Base-by-base conservation (phyloP, 2,329 filamentous ascomycete species). In the Ceratocystis alfenasii region DNA sequence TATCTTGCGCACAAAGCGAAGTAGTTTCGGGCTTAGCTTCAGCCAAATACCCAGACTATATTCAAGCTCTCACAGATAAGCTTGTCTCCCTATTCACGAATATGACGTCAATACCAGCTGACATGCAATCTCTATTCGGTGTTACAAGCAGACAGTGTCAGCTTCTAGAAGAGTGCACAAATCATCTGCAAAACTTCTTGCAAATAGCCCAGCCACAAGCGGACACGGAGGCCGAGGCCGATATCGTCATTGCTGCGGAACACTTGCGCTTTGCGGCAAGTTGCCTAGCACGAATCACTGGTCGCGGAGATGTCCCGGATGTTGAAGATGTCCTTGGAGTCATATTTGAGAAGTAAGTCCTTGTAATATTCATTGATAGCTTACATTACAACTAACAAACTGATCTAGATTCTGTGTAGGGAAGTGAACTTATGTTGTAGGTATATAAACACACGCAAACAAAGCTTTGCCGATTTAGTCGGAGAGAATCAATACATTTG, bases 301-400 rank as follows among this genome's bases (percentile, higher is more conserved):
- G 94, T 0, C 84, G 84, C 65, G 92, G 91, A 0, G 89, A 91
- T 71, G 83, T 83, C 50, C 89, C 91, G 1, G 93, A 97, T 75
- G 90, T 97, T 17, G 93, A 99, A 74, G 94, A 97, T 73, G 90
- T 99, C 6, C 77, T 99, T 57, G 94, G 94, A 0, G 92, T 99
- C 25, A 92, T 99, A 3, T 99, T 99, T 77, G 93, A 97, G 75
- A 97, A 95, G 89, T 95, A 78, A 80, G 84, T 83, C 45, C 50
- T 30, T 53, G 50, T 63, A 22, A 22, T 36, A 3, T 28, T 1
- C 3, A 17, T 20, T 1, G 7, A 2, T 45, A 30, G 30, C 53
- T 10, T 28, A 10, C 25, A 28, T 62, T 7, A n/a, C 46, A 3
- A 45, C 22, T 62, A n/a, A 57, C 62, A 57, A 60, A 61, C 12